Evolutionary conservation across 805 yeast genomes (phyloP).

Genomic region (Vanderwaltozyma yarrowii): DNA sequence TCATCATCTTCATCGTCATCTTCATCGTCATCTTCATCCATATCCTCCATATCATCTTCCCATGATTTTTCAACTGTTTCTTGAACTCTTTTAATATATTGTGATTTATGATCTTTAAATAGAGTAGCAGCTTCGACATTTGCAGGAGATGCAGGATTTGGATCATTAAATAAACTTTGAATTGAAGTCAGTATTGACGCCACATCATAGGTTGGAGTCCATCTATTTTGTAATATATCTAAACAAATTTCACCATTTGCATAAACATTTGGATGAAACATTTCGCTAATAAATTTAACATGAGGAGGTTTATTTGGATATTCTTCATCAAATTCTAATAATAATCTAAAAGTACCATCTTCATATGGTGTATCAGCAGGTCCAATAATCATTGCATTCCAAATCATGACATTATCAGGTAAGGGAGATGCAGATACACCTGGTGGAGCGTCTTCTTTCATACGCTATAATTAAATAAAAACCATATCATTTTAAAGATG

Average conservation of each 20-base stretch:
- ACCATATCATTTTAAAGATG: too few species aligned
- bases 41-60: conserved; percentile 59
- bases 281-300: conserved; percentile 82
- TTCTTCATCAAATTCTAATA: conserved; percentile 87
- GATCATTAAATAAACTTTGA: conserved; percentile 88
- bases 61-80: conserved; percentile 93
- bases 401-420: conserved; percentile 93
- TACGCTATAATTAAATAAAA: conserved; percentile 58
- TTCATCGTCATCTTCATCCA: conserved; percentile 31
- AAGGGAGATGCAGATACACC: conserved; percentile 97
- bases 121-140: conserved; percentile 95
- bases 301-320: conserved; percentile 95
- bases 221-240: conserved; percentile 90
- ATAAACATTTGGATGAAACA: conserved; percentile 98
- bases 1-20: conserved; percentile 22
- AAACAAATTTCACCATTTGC: conserved; percentile 92
- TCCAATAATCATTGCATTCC: conserved; percentile 96
- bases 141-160: conserved; percentile 93
- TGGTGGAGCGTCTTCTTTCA: conserved; percentile 97
- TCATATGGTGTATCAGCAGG: conserved; percentile 97
- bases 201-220: conserved; percentile 98
- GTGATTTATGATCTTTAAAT: conserved; percentile 89
- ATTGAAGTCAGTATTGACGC: conserved; percentile 89
- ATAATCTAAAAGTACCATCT: conserved; percentile 88
- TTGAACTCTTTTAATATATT: conserved; percentile 81